These are phyloP conservation scores for Fusarium musae DNA, from an alignment of 2,329 filamentous ascomycete species.

Conservation along the genomic window DNA sequence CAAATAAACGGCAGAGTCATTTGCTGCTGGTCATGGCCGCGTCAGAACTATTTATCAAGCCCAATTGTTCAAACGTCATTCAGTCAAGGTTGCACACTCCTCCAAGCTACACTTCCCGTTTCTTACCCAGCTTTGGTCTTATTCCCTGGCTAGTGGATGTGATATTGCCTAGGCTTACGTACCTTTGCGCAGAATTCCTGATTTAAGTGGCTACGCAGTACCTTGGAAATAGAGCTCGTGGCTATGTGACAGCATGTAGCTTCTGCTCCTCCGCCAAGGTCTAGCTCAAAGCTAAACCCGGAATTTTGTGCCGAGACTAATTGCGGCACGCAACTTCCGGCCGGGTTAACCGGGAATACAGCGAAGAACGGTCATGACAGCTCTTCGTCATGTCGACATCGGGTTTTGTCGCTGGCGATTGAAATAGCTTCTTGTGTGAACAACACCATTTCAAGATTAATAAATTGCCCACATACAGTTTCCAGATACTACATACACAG, in stretches of 20 bases:
- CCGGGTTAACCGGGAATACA: conserved; percentile 11
- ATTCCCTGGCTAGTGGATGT: not conserved
- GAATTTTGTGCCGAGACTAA: conserved; percentile 9
- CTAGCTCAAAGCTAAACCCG: conserved; percentile 4
- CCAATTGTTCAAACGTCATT: conserved; percentile 5
- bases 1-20: not conserved
- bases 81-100: not conserved
- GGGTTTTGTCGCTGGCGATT: not conserved
- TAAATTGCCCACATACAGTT: too few species aligned
- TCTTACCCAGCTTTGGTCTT: not conserved
- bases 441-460: too few species aligned
- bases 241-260: not conserved
- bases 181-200: not conserved
- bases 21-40: not conserved
- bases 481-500: not conserved
- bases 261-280: not conserved
- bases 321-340: conserved; percentile 22
- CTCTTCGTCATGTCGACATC: not conserved
- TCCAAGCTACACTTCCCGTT: not conserved
- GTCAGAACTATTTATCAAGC: not conserved
- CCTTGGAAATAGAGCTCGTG: not conserved
- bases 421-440: not conserved
- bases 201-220: not conserved
- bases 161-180: conserved; percentile 4
- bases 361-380: not conserved